Base-by-base conservation (phyloP, 2,329 filamentous ascomycete genomes). In the Epichloe uncinata region DNA sequence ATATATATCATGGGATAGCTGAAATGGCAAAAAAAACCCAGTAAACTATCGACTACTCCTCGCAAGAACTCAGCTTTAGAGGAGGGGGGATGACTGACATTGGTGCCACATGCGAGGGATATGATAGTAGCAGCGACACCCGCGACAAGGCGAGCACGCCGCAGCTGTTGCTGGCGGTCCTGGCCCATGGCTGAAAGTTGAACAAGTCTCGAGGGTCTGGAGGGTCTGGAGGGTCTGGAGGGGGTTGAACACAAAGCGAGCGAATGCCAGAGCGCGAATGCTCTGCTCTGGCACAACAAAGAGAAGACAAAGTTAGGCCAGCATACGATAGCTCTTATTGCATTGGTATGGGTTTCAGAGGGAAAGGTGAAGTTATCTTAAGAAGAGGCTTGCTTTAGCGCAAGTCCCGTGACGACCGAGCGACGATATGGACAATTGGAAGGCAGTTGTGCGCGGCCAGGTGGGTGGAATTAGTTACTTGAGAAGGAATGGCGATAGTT, bases 31-130 rank as follows among this genome's bases (percentile, higher is more conserved):
- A n/a, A 20, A 33, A 3, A n/a, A 30, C 4, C 4, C 13, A 33
- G 22, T 4, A 22, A 18, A 36, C 16, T 13, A 13, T 22, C 16
- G 15, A 44, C 30, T 7, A 8, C n/a, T 18, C 7, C 16, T n/a
- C 26, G 9, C 26, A 9, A 33, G 30, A 3, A 16, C 26, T 33
- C 43, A 20, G 43, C 43, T 45, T 18, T 1, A 37, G 33, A 22
- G 15, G 18, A 26, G 18, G 44, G n/a, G 43, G 44, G 18, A 1
- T 30, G 13, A 44, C 81, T 61, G 69, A 94, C 89, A 67, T 96
- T 96, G 55, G 90, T 95, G 53, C 93, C 93, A 66, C 90, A 95
- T 53, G 90, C 88, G 52, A 97, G 74, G 15, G 90, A 82, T 54
- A 96, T 88, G 55, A 81, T 65, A 15, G 89, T 95, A 30, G 88